phyloP scores from a whole-genome alignment of 2,329 filamentous ascomycete genomes.

The Verticillium nonalfalfae region DNA sequence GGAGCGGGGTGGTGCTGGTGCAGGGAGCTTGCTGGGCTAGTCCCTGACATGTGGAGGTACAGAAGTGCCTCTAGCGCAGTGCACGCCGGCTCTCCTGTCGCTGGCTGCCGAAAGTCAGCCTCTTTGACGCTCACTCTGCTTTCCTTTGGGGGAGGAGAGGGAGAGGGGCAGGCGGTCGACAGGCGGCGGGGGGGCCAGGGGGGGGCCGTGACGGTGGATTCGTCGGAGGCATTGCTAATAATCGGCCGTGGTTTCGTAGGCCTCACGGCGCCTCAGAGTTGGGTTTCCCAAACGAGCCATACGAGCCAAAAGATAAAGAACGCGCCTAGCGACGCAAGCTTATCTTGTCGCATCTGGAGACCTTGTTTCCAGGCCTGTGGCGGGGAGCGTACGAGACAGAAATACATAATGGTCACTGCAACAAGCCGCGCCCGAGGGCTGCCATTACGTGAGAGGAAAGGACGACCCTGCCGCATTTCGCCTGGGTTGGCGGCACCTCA shows the following conservation, averaged over 20 bases:
- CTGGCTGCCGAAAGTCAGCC: neutral
- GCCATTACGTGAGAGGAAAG: conserved; percentile 44
- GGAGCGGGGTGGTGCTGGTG: neutral
- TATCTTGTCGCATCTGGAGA: conserved; percentile 18
- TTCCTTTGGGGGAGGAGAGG: too few relatives aligned
- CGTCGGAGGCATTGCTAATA: neutral
- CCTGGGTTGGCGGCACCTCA: conserved; percentile 27
- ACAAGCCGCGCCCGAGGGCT: conserved; percentile 15
- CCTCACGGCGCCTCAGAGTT: neutral
- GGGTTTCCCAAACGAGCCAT: conserved; percentile 4
- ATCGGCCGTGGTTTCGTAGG: neutral
- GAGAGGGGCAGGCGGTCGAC: neutral
- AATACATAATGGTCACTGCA: conserved; percentile 32
- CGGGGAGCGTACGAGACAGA: conserved; percentile 21
- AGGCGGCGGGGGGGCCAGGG: neutral
- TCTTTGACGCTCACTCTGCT: neutral
- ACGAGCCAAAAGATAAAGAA: conserved; percentile 9
- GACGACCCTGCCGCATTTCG: conserved; percentile 15
- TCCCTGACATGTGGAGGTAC: neutral
- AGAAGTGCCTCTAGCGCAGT: neutral
- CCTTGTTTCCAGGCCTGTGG: neutral
- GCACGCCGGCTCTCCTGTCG: neutral
- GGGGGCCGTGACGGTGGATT: neutral
- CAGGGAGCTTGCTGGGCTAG: neutral
- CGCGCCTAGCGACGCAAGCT: conserved; percentile 11